Percentiles rank a stretch among this genome's conserved stretches.
phyloP scores from a whole-genome alignment of 495 filamentous ascomycete genomes.

The Trichoderma virens region DNA sequence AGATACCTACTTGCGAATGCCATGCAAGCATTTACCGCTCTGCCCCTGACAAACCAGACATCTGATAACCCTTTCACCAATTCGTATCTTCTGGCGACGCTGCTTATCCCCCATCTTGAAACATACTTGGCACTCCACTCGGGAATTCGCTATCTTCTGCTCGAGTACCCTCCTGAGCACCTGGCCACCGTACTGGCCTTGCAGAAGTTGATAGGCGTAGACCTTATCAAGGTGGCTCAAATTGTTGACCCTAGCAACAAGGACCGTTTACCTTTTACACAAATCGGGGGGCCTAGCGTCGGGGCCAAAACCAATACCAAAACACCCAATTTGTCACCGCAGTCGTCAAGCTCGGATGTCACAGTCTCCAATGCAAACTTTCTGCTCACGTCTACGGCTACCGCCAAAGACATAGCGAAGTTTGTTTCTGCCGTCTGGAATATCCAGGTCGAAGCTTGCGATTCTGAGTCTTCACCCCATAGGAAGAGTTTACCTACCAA shows the following conservation, averaged over 20 bases:
- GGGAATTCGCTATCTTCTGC: conserved; percentile 33
- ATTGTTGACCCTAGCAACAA: conserved; percentile 28
- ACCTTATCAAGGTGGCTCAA: conserved; percentile 35
- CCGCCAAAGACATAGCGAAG: conserved; percentile 29
- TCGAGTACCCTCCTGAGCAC: conserved; percentile 41
- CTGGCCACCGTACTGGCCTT: conserved; percentile 35
- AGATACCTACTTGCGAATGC: conserved; percentile 41
- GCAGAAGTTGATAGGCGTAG: conserved; percentile 33
- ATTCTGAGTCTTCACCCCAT: not conserved
- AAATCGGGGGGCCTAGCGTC: conserved; percentile 7
- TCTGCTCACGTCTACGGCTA: conserved; percentile 32
- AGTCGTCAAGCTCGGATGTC: conserved; percentile 13
- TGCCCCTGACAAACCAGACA: conserved; percentile 34
- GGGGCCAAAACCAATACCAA: not conserved
- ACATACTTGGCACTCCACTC: conserved; percentile 31
- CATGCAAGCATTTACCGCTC: conserved; percentile 40
- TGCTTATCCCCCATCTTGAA: conserved; percentile 40
- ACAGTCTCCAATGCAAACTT: conserved; percentile 35
- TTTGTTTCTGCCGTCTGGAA: conserved; percentile 34
- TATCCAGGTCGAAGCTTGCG: conserved; percentile 21
- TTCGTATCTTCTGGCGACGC: conserved; percentile 31
- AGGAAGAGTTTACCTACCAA: not conserved
- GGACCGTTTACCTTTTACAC: conserved; percentile 14
- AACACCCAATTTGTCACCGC: not conserved
- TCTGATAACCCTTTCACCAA: conserved; percentile 40